Conservation (phyloP, 2,329 filamentous ascomycete species). For the Endothia cerciana region DNA sequence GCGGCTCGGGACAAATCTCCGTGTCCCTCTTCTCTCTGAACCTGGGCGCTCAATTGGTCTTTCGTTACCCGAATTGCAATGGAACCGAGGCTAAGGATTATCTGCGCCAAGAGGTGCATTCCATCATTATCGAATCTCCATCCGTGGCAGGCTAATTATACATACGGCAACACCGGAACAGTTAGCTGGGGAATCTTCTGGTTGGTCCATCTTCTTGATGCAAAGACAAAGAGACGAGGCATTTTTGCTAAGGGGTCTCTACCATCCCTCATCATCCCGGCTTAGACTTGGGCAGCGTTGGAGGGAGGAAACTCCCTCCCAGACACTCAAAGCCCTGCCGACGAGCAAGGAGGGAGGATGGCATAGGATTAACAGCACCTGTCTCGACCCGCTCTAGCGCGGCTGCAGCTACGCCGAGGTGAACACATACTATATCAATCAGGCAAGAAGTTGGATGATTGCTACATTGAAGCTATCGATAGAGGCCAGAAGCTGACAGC, state of each 20-base stretch:
- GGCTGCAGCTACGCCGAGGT: not conserved
- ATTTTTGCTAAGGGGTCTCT: no score
- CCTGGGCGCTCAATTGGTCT: not conserved
- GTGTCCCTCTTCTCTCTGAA: no score
- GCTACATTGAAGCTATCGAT: not conserved
- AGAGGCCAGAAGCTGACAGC: not conserved
- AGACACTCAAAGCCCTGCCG: no score
- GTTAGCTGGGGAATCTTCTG: not conserved
- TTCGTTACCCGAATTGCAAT: not conserved
- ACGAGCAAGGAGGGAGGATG: not conserved
- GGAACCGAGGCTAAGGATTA: not conserved
- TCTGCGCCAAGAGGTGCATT: not conserved
- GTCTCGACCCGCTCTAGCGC: not conserved
- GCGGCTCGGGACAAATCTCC: no score
- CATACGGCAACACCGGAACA: no score
- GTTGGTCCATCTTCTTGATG: not conserved
- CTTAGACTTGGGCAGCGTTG: not conserved
- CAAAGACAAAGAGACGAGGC: not conserved
- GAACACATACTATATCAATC: not conserved
- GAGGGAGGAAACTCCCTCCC: no score
- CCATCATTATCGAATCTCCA: no score
- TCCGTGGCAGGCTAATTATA: no score
- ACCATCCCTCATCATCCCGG: not conserved
- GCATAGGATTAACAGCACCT: not conserved
- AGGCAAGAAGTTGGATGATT: not conserved